Base-by-base conservation (phyloP, 441 rosid species). In the Melastoma candidum region DNA sequence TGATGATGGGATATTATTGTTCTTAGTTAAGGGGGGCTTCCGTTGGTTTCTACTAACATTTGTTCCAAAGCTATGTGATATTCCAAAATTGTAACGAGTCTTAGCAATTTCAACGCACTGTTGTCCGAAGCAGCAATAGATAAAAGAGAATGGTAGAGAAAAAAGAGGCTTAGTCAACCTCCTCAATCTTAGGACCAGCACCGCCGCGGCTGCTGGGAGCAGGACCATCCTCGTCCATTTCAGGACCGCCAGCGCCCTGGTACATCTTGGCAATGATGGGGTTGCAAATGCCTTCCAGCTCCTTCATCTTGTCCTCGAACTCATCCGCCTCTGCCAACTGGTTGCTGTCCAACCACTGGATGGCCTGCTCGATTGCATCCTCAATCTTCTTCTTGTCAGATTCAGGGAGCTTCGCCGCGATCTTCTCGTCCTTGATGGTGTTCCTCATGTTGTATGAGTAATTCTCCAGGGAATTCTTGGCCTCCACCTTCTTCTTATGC, bases 401-500 rank as follows among this genome's bases (percentile, higher is more conserved):
- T 1, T 76, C 71, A 0, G 63, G 64, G 5, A 86, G 67, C 66
- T 83, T 81, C 4, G 76, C 65, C 0, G 79, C 61, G 2, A 86
- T 86, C 82, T 83, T 85, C 72, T 85, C 95, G 13, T 83, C 94
- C 62, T 71, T 83, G 41, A 77, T 66, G 0, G 89, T 82, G 72
- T 85, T 85, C 74, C 87, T 78, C 89, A 82, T 80, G 77, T 79
- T 82, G 68, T 81, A 81, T 0, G 87, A 79, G 46, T 84, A 84
- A 56, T 84, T 84, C 68, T 81, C 86, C 12, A 82, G 67, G 2
- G 77, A 75, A 27, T 85, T 85, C 78, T 79, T 81, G 0, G 90
- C 74, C n/a, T 85, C 95, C 0, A 83, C 81, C 75, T 83, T 86
- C 71, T 79, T 86, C 74, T 79, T 83, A 68, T 83, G 95, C 27